These are phyloP conservation scores for Physaria fendleri DNA, from an alignment of 345 rosid species.

Conservation along the genomic window DNA sequence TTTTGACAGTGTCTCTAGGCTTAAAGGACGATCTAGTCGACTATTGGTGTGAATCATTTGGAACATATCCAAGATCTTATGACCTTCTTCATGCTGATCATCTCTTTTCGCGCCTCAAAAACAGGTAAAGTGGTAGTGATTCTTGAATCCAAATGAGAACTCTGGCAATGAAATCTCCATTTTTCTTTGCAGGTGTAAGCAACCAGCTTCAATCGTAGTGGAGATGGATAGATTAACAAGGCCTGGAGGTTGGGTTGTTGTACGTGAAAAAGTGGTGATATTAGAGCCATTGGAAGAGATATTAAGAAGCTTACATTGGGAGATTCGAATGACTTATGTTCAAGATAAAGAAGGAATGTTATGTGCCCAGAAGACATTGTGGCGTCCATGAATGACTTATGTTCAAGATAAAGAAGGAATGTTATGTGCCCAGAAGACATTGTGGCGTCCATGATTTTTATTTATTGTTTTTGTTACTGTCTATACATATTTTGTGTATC, in stretches of 20 bases:
- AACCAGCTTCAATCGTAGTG: slow-evolving; percentile 69
- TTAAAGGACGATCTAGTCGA: slow-evolving; percentile 89
- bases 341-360: slow-evolving; percentile 78
- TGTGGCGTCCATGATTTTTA: slow-evolving; percentile 64
- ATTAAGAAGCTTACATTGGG: slow-evolving; percentile 80
- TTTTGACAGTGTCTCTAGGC: slow-evolving; percentile 68
- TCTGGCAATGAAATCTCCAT: background rate
- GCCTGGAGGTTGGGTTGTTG: slow-evolving; percentile 86
- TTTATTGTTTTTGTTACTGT: background rate
- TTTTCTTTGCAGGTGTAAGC: slow-evolving; percentile 52
- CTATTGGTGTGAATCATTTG: slow-evolving; percentile 90
- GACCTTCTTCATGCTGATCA: slow-evolving; percentile 95
- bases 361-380: slow-evolving; percentile 73
- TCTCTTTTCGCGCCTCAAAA: slow-evolving; percentile 89
- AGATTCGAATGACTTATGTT: slow-evolving; percentile 76
- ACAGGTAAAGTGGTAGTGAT: slow-evolving; percentile 43
- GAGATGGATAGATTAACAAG: slow-evolving; percentile 83
- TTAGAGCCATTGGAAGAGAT: slow-evolving; percentile 65
- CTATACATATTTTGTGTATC: no score
- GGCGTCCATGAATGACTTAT: slow-evolving; percentile 89
- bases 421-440: slow-evolving; percentile 73
- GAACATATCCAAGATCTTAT: slow-evolving; percentile 91
- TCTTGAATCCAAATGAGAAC: background rate
- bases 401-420: slow-evolving; percentile 78
- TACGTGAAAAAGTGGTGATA: slow-evolving; percentile 81